phyloP scores from a whole-genome alignment of 192 early-diverging fungal species.

The Entomortierella parvispora region DNA sequence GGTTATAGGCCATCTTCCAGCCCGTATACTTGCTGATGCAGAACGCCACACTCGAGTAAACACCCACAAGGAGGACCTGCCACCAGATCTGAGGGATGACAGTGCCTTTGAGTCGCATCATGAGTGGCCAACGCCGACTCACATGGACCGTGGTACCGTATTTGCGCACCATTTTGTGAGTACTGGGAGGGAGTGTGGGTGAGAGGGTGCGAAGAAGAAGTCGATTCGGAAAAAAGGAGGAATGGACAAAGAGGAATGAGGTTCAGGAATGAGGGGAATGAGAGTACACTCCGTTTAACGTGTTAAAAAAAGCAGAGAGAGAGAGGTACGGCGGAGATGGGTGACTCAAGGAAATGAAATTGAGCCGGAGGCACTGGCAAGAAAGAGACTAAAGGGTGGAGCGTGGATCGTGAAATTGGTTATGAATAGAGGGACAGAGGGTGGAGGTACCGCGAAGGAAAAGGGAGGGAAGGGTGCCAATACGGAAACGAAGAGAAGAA shows the following conservation, averaged over 20 bases:
- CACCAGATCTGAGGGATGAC: conserved; percentile 25
- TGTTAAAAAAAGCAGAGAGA: too few relatives aligned
- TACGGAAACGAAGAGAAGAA: too few relatives aligned
- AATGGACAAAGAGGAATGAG: neutral
- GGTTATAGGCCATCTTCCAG: conserved; percentile 15
- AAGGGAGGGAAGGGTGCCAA: too few relatives aligned
- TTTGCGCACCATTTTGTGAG: conserved; percentile 6
- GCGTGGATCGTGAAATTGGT: too few relatives aligned
- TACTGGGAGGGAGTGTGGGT: neutral
- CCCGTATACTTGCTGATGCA: conserved; percentile 8
- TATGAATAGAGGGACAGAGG: too few relatives aligned
- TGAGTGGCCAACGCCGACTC: conserved; percentile 16
- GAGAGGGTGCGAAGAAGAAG: neutral
- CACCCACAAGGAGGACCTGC: conserved; percentile 17
- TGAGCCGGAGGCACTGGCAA: neutral
- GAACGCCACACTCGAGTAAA: conserved; percentile 4
- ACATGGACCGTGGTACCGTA: conserved; percentile 11
- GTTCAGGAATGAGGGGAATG: too few relatives aligned
- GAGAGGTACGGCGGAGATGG: too few relatives aligned
- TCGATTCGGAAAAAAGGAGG: neutral
- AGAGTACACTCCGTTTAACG: too few relatives aligned
- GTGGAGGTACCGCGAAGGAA: too few relatives aligned
- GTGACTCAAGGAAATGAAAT: too few relatives aligned
- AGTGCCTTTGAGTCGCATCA: conserved; percentile 26
- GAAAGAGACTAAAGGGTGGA: neutral